Conservation (phyloP, 2,329 filamentous ascomycete species). For the Ascochyta koolunga region DNA sequence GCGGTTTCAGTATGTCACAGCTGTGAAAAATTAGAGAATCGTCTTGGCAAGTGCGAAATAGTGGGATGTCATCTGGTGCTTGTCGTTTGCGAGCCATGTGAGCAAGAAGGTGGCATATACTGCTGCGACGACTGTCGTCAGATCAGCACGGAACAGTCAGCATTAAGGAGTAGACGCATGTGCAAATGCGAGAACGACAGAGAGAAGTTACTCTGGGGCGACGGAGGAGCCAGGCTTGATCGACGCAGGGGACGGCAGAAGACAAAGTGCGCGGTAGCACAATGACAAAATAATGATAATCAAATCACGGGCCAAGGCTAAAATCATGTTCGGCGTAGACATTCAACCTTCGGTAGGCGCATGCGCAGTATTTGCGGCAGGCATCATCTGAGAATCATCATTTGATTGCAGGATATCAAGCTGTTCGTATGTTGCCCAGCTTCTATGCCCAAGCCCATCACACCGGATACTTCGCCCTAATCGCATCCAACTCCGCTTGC, state of each 20-base stretch:
- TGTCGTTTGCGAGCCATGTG: conserved; percentile 26
- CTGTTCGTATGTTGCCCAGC: not conserved
- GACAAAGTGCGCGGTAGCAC: not conserved
- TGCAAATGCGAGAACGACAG: conserved; percentile 28
- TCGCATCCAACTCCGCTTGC: conserved; percentile 13
- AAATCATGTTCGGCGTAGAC: no score
- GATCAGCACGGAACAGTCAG: not conserved
- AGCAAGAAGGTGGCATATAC: conserved; percentile 10
- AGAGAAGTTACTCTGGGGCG: conserved; percentile 26
- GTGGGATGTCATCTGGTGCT: conserved; percentile 29
- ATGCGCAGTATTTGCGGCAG: not conserved
- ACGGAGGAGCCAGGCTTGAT: conserved; percentile 15
- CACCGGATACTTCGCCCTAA: conserved; percentile 3
- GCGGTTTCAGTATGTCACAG: conserved; percentile 26
- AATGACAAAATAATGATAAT: not conserved
- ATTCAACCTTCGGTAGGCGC: not conserved
- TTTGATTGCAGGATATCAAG: not conserved
- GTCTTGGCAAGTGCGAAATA: conserved; percentile 25
- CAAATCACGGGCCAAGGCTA: no score
- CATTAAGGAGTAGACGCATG: conserved; percentile 14
- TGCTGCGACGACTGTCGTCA: conserved; percentile 28
- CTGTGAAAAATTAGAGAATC: conserved; percentile 19
- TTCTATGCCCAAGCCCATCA: not conserved
- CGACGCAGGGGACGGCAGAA: not conserved
- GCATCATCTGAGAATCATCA: not conserved